Evolutionary conservation across 306 rosid genomes (phyloP), one percentile per base, ranked within the genome.

Genomic region (Dryas octopetala): DNA sequence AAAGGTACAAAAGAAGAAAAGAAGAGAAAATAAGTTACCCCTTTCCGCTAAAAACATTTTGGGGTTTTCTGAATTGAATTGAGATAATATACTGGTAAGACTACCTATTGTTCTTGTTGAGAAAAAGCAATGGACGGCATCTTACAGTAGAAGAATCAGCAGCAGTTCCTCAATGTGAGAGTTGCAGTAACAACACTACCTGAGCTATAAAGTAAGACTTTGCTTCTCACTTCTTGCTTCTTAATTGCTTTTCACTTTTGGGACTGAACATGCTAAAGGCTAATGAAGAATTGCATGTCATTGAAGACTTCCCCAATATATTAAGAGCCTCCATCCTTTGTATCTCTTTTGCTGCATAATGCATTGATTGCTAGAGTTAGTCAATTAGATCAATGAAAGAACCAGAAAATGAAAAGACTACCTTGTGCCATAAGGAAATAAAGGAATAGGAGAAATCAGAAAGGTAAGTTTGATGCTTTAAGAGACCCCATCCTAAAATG

Each of bases 291-390:
- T 80, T 26, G 14, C 11, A 67, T 48, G 49, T 67, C 51, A n/a
- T 32, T 50, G 72, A 66, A 75, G 86, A 69, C 7, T 68, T 62
- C 32, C 74, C 79, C 64, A 86, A 74, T 70, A 86, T 80, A 50
- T 83, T 78, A 76, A 86, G 28, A 66, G 83, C 77, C 32, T 61
- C 77, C 87, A 80, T 86, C 89, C 87, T 74, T 63, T 75, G 80
- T 17, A 86, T 83, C 80, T 86, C 89, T 72, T 75, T 86, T 47
- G 64, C 89, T 86, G 85, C 50, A 80, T 43, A 11, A 28, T 80
- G 79, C 45, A 74, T 48, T 12, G 44, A 69, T 17, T 62, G 55
- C 66, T 55, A 46, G 16, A 46, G 50, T 66, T 9, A 11, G 63
- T n/a, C 15, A 32, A 63, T 2, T 40, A 16, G 7, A 41, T 63